These are phyloP conservation scores for Adenanthera pavonina DNA, from an alignment of 306 rosid genomes.

Conservation along the genomic window DNA sequence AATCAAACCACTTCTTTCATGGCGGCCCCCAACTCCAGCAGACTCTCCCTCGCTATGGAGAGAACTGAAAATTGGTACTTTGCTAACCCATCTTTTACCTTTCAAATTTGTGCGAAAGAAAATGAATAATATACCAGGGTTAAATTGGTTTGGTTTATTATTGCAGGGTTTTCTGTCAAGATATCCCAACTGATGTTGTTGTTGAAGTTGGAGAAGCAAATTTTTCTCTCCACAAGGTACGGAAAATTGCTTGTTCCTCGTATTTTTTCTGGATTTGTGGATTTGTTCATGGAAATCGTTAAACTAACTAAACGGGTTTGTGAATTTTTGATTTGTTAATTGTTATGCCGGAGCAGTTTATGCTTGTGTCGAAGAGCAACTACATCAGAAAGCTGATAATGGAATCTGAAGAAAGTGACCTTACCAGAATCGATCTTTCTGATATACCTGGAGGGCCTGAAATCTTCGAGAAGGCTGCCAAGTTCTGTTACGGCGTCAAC, in stretches of 20 bases:
- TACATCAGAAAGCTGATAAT: slow-evolving; percentile 70
- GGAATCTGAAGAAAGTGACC: slow-evolving; percentile 67
- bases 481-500: slow-evolving; percentile 91
- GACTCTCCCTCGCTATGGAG: slow-evolving; percentile 80
- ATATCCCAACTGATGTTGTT: slow-evolving; percentile 73
- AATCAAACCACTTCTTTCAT: slow-evolving; percentile 39
- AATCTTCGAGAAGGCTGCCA: slow-evolving; percentile 87
- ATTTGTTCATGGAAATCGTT: background rate
- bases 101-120: background rate
- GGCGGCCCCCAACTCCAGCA: slow-evolving; percentile 56
- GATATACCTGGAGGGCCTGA: slow-evolving; percentile 88
- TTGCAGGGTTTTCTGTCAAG: slow-evolving; percentile 82
- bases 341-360: slow-evolving; percentile 53
- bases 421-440: slow-evolving; percentile 63
- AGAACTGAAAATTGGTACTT: slow-evolving; percentile 90
- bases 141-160: background rate
- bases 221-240: slow-evolving; percentile 88
- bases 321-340: background rate
- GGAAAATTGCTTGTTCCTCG: background rate
- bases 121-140: background rate
- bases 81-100: background rate
- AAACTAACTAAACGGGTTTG: background rate
- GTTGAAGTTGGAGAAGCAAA: slow-evolving; percentile 73
- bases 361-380: slow-evolving; percentile 91
- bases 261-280: background rate